Evolutionary conservation across 2,329 filamentous ascomycete species (phyloP).

Genomic region (Aspergillus chevalieri): DNA sequence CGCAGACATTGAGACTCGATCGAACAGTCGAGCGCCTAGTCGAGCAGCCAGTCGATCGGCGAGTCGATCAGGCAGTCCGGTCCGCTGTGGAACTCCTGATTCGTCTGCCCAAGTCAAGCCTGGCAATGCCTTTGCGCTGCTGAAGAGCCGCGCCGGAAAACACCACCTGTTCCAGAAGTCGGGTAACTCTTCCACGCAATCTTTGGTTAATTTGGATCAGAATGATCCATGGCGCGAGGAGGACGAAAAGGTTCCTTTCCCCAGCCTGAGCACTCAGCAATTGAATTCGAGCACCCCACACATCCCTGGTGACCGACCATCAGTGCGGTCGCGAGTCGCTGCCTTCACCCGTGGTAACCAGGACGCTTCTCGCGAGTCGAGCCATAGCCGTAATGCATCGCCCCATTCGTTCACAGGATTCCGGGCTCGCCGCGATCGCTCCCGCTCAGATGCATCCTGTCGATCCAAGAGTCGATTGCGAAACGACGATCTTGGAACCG

Average conservation of each 20-base stretch:
- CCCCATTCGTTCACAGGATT: slow-evolving; percentile 30
- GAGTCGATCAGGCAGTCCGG: slow-evolving; percentile 34
- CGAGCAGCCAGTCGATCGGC: slow-evolving; percentile 4
- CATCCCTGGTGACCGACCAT: slow-evolving; percentile 23
- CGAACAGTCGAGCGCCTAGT: slow-evolving; percentile 36
- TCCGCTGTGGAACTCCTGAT: slow-evolving; percentile 29
- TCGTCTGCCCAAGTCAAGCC: slow-evolving; percentile 21
- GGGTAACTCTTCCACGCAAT: slow-evolving; percentile 31
- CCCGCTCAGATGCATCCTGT: slow-evolving; percentile 49
- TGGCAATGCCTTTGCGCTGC: slow-evolving; percentile 39
- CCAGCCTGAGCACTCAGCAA: slow-evolving; percentile 23
- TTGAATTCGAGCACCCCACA: slow-evolving; percentile 32
- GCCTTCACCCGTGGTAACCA: slow-evolving; percentile 15
- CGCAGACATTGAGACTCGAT: slow-evolving; percentile 38
- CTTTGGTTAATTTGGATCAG: slow-evolving; percentile 21
- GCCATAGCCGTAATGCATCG: slow-evolving; percentile 28
- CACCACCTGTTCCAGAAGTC: slow-evolving; percentile 31
- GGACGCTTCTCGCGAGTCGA: slow-evolving; percentile 30
- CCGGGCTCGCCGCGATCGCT: slow-evolving; percentile 45
- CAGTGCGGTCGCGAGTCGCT: slow-evolving; percentile 4
- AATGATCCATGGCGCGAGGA: slow-evolving; percentile 33
- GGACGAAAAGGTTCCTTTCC: slow-evolving; percentile 24
- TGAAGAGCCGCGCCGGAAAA: slow-evolving; percentile 39
- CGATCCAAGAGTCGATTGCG: slow-evolving; percentile 51
- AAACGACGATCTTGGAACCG: slow-evolving; percentile 49